phyloP scores from a whole-genome alignment of 352 stramenopile species.

The Pythium brachiatum region DNA sequence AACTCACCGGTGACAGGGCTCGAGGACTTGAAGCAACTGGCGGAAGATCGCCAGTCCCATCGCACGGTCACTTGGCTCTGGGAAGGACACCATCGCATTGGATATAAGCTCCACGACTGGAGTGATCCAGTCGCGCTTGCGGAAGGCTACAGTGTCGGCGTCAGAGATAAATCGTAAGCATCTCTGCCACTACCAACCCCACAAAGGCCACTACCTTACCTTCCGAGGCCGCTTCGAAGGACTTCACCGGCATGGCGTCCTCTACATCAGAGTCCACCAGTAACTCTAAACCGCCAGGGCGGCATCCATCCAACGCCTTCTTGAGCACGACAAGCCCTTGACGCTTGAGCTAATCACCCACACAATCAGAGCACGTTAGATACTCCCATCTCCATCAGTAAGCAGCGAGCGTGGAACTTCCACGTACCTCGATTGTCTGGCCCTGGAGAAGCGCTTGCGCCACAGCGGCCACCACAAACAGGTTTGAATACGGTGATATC shows the following conservation, averaged over 20 bases:
- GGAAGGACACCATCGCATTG: constrained; percentile 70
- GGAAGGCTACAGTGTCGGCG: constrained; percentile 26
- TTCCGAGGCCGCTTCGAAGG: constrained; percentile 6
- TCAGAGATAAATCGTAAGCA: neutral
- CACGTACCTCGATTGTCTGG: constrained; percentile 12
- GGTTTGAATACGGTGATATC: constrained; percentile 38
- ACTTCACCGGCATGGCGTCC: neutral
- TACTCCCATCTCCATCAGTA: neutral
- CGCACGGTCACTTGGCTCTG: constrained; percentile 39
- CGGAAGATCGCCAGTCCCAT: constrained; percentile 36
- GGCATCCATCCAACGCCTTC: constrained; percentile 3
- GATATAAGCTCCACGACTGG: constrained; percentile 58
- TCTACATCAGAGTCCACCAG: too few species aligned
- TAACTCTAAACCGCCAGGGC: constrained; percentile 1
- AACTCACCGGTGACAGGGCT: constrained; percentile 35
- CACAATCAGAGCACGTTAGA: neutral
- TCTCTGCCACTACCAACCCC: neutral
- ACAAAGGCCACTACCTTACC: neutral
- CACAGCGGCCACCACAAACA: constrained; percentile 35
- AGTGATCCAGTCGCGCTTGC: constrained; percentile 48
- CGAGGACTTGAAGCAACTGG: constrained; percentile 33
- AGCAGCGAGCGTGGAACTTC: too few species aligned
- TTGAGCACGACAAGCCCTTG: constrained; percentile 14
- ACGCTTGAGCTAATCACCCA: constrained; percentile 5
- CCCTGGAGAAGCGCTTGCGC: constrained; percentile 19